phyloP scores from a whole-genome alignment of 1,139 yeast species.

The Taiozyma sp. region DNA sequence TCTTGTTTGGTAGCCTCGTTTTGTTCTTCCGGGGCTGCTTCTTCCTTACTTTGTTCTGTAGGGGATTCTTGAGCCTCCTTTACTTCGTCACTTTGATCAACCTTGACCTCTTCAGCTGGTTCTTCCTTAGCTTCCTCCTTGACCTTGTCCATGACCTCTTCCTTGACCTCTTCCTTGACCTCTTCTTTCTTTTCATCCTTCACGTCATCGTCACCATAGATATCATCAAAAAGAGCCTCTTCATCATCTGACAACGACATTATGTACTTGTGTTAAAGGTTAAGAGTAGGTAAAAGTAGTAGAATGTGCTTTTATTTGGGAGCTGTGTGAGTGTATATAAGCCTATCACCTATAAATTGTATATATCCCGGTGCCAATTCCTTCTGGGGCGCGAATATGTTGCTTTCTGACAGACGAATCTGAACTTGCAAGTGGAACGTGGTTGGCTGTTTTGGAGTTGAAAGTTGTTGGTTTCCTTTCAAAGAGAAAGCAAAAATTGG shows the following conservation, averaged over 20 bases:
- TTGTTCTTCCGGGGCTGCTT: neutral
- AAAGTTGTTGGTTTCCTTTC: too few relatives aligned
- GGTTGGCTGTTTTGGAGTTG: too few relatives aligned
- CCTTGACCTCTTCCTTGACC: conserved; percentile 5
- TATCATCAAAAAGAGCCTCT: conserved; percentile 38
- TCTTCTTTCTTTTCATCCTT: conserved; percentile 11
- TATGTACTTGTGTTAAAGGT: neutral
- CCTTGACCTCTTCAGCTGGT: neutral
- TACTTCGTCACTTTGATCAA: conserved; percentile 15
- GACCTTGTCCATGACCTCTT: neutral
- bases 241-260: conserved; percentile 25
- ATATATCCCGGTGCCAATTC: neutral
- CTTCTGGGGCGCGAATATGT: neutral
- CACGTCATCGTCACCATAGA: conserved; percentile 32
- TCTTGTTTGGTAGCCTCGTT: neutral
- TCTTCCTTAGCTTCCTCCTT: conserved; percentile 1
- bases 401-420: neutral
- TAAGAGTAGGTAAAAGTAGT: neutral
- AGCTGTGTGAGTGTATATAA: neutral
- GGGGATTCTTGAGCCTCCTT: conserved; percentile 13
- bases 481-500: too few relatives aligned
- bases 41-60: neutral
- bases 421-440: neutral
- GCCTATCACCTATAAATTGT: neutral
- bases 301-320: neutral